Evolutionary conservation across 805 yeast species (phyloP).

Genomic region (Lachancea sp.): DNA sequence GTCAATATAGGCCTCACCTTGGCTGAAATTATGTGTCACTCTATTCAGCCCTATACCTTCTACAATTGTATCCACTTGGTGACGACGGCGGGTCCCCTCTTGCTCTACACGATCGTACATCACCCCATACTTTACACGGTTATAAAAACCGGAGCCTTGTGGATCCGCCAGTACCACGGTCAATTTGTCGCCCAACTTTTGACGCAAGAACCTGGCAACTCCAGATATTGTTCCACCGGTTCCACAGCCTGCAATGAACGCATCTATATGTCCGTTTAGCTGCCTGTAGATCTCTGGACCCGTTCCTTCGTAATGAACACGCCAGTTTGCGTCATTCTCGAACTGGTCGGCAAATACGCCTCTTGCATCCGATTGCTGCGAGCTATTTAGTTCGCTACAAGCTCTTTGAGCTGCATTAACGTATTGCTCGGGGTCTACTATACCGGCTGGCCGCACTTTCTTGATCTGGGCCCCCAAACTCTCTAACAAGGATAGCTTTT

Average conservation of each 20-base stretch:
- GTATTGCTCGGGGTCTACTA: conserved; percentile 88
- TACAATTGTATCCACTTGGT: conserved; percentile 90
- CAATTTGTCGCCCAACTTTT: conserved; percentile 34
- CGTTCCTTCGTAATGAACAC: conserved; percentile 70
- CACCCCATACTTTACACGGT: conserved; percentile 81
- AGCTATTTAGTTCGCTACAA: conserved; percentile 43
- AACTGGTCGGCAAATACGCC: conserved; percentile 95
- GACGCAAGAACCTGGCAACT: conserved; percentile 67
- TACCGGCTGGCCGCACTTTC: conserved; percentile 88
- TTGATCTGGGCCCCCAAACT: conserved; percentile 78
- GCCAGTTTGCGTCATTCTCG: conserved; percentile 90
- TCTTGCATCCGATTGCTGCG: conserved; percentile 17
- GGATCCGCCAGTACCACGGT: conserved; percentile 81
- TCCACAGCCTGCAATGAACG: conserved; percentile 87
- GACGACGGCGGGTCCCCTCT: conserved; percentile 91
- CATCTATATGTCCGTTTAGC: conserved; percentile 57
- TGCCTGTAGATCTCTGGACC: conserved; percentile 92
- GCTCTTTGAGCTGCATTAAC: conserved; percentile 77
- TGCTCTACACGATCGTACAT: conserved; percentile 86
- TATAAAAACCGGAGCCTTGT: conserved; percentile 88
- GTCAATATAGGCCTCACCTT: conserved; percentile 66
- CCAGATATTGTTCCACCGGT: conserved; percentile 98
- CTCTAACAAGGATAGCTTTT: conserved; percentile 64
- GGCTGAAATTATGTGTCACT: conserved; percentile 70
- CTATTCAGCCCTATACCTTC: conserved; percentile 94